These are phyloP conservation scores for Beta corolliflora DNA, from an alignment of 179 eudicot species.

Conservation along the genomic window DNA sequence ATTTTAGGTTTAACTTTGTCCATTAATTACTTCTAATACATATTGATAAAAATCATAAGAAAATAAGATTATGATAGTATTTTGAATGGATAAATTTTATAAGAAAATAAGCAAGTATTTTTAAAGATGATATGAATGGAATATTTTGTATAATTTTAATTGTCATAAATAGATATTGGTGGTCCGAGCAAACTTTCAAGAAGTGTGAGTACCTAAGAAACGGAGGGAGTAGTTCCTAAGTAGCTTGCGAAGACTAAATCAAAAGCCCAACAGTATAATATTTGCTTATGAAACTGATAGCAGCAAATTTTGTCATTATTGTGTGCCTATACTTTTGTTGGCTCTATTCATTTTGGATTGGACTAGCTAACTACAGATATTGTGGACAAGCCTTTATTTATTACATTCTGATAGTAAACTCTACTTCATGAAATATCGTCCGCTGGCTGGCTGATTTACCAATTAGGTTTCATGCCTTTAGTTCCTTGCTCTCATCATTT, in stretches of 20 bases:
- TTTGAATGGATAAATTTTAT: no score
- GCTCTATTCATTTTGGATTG: background rate
- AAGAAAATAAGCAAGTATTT: no score
- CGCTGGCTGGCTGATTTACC: constrained; percentile 1
- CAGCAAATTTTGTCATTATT: background rate
- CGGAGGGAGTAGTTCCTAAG: background rate
- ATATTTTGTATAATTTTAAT: no score
- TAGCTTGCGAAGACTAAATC: constrained; percentile 1
- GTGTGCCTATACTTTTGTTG: background rate
- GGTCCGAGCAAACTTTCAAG: no score
- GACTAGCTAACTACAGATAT: background rate
- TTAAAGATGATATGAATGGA: no score
- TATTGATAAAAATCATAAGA: no score
- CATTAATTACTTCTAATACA: no score
- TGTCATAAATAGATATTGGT: no score
- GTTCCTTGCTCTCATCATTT: background rate
- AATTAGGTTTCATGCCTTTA: constrained; percentile 1
- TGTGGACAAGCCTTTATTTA: background rate
- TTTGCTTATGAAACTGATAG: background rate
- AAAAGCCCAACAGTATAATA: background rate
- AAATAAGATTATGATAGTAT: no score
- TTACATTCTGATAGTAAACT: background rate
- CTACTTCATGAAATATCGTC: background rate
- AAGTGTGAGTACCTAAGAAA: no score
- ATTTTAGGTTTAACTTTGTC: no score